Percentiles rank a stretch among this genome's conserved stretches.
Evolutionary conservation across 2,329 filamentous ascomycete genomes (phyloP).

Genomic region (Claviceps africana): DNA sequence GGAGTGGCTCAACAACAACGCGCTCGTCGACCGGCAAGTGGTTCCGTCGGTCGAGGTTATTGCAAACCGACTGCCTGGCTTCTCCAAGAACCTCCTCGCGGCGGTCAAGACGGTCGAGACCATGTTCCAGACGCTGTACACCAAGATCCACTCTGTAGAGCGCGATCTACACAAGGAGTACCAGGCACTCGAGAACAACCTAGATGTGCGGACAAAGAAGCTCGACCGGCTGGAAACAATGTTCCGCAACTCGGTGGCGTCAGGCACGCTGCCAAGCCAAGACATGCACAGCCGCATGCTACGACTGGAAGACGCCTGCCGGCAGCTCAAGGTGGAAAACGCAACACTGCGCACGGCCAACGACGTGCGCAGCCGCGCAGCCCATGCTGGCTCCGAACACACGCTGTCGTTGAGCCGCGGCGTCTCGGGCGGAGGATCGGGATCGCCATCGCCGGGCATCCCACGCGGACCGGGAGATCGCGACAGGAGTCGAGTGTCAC

Average conservation of each 20-base stretch:
- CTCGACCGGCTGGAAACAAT: constrained; percentile 76
- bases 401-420: constrained; percentile 6
- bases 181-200: constrained; percentile 65
- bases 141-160: constrained; percentile 72
- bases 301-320: constrained; percentile 46
- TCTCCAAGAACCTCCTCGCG: constrained; percentile 76
- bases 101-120: constrained; percentile 80
- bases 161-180: constrained; percentile 86
- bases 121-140: constrained; percentile 63
- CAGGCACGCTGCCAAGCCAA: constrained; percentile 29
- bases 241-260: constrained; percentile 50
- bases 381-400: constrained; percentile 26
- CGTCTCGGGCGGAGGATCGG: constrained; percentile 21
- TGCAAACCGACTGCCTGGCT: constrained; percentile 69
- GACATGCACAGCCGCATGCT: constrained; percentile 33
- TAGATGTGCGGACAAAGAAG: constrained; percentile 69
- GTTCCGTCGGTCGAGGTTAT: constrained; percentile 77
- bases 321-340: constrained; percentile 50
- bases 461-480: constrained; percentile 37
- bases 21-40: constrained; percentile 71
- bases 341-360: constrained; percentile 53
- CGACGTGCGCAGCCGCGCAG: constrained; percentile 40
- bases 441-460: constrained; percentile 38
- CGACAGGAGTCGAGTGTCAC: constrained; percentile 26
- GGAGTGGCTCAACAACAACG: constrained; percentile 85